phyloP scores from a whole-genome alignment of 257 asterid species.

The Nicotiana paniculata region DNA sequence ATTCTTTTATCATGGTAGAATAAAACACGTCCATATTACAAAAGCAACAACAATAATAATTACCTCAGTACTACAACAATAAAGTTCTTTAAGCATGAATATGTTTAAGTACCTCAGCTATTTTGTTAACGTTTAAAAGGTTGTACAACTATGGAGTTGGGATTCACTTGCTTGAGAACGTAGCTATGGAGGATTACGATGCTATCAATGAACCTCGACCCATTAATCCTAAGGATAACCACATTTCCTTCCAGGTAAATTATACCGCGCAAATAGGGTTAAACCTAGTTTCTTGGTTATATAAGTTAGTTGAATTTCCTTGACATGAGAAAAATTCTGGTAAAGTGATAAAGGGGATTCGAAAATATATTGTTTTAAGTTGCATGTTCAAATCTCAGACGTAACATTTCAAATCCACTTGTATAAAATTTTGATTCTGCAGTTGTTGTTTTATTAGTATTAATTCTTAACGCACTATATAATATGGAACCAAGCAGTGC shows the following conservation, averaged over 20 bases:
- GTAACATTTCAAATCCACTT: too few relatives aligned
- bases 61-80: not conserved
- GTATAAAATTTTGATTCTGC: too few relatives aligned
- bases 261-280: too few relatives aligned
- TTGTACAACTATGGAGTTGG: slow-evolving; percentile 37
- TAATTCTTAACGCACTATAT: not conserved
- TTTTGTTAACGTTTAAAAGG: slow-evolving; percentile 7
- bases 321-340: too few relatives aligned
- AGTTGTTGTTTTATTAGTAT: not conserved
- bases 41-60: too few relatives aligned
- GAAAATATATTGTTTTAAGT: too few relatives aligned
- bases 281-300: too few relatives aligned
- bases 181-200: slow-evolving; percentile 2
- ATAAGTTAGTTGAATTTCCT: too few relatives aligned
- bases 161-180: slow-evolving; percentile 29
- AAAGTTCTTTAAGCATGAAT: not conserved
- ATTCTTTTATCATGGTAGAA: not conserved
- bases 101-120: not conserved
- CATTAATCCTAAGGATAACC: slow-evolving; percentile 34
- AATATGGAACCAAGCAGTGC: slow-evolving; percentile 14
- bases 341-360: too few relatives aligned
- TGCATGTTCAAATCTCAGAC: too few relatives aligned
- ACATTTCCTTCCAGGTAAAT: slow-evolving; percentile 33
- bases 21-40: not conserved
- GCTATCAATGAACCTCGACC: slow-evolving; percentile 14